phyloP scores from a whole-genome alignment of 495 filamentous ascomycete genomes.

The Emericellopsis terricola region DNA sequence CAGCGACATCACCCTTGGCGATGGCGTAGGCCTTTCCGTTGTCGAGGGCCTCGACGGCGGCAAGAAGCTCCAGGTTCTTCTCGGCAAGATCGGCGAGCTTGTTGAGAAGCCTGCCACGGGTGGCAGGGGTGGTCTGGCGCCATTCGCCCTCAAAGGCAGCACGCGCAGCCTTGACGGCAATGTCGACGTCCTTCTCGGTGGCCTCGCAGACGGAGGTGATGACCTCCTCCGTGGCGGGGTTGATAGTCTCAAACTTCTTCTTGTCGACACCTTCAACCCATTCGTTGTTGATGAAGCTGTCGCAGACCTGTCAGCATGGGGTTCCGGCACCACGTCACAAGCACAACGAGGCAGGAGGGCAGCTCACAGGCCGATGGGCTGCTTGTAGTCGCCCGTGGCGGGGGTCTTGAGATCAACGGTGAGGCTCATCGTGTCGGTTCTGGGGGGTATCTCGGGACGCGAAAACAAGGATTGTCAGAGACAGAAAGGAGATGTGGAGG shows the following conservation, averaged over 20 bases:
- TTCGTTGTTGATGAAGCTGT: conserved; percentile 97
- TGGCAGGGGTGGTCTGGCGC: conserved; percentile 51
- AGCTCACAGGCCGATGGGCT: conserved; percentile 79
- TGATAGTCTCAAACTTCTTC: conserved; percentile 31
- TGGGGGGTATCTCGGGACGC: background rate
- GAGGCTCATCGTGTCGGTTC: conserved; percentile 2
- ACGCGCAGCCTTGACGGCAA: conserved; percentile 77
- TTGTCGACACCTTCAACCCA: conserved; percentile 62
- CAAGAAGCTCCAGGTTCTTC: conserved; percentile 60
- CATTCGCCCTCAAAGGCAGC: conserved; percentile 73
- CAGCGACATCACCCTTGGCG: conserved; percentile 60
- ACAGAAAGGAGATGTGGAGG: background rate
- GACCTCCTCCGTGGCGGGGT: conserved; percentile 31
- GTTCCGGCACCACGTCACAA: background rate
- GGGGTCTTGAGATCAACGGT: conserved; percentile 44
- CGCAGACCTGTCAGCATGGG: background rate
- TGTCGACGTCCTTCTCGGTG: conserved; percentile 64
- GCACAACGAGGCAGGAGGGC: background rate
- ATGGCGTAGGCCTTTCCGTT: conserved; percentile 84
- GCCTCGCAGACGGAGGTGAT: conserved; percentile 65
- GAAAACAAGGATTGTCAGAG: background rate
- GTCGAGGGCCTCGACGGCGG: conserved; percentile 78
- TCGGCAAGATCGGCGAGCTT: conserved; percentile 81
- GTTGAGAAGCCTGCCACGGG: conserved; percentile 53
- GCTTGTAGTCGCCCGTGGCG: conserved; percentile 53